Evolutionary conservation across 495 filamentous ascomycete genomes (phyloP).

Genomic region (Penicillium odoratum): DNA sequence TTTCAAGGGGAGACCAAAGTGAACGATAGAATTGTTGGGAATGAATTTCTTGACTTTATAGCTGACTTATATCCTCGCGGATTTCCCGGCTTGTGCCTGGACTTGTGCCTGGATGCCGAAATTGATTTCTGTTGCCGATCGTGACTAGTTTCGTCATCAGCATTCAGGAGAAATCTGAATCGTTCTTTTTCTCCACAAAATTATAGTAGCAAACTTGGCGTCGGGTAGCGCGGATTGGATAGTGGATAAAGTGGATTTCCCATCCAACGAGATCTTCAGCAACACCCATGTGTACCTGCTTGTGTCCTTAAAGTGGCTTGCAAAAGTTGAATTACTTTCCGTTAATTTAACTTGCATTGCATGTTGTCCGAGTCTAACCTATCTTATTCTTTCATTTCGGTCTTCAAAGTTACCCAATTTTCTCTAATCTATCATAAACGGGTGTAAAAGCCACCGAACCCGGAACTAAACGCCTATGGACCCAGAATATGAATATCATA

Average conservation of each 20-base stretch:
- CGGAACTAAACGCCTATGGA: too few relatives aligned
- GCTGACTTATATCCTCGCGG: background rate
- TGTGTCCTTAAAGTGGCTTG: too few relatives aligned
- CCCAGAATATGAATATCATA: too few relatives aligned
- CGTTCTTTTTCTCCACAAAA: too few relatives aligned
- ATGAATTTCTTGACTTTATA: background rate
- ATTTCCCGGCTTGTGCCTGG: slow-evolving; percentile 2
- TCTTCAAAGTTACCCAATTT: too few relatives aligned
- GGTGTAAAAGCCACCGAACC: too few relatives aligned
- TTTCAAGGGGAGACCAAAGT: too few relatives aligned
- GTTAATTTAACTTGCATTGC: background rate
- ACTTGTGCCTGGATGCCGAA: background rate
- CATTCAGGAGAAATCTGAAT: too few relatives aligned
- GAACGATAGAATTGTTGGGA: background rate
- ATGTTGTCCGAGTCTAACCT: too few relatives aligned
- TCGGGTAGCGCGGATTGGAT: background rate
- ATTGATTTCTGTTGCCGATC: background rate
- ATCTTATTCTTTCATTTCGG: too few relatives aligned
- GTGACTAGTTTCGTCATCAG: background rate
- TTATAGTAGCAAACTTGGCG: background rate
- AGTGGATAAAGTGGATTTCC: background rate
- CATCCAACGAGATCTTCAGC: background rate
- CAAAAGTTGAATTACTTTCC: too few relatives aligned
- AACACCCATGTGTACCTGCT: background rate
- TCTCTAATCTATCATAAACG: too few relatives aligned